Percentiles rank a stretch among this genome's conserved stretches.
These are phyloP conservation scores for Oryza meyeriana DNA, from an alignment of 176 grass and related monocot species.

Conservation along the genomic window DNA sequence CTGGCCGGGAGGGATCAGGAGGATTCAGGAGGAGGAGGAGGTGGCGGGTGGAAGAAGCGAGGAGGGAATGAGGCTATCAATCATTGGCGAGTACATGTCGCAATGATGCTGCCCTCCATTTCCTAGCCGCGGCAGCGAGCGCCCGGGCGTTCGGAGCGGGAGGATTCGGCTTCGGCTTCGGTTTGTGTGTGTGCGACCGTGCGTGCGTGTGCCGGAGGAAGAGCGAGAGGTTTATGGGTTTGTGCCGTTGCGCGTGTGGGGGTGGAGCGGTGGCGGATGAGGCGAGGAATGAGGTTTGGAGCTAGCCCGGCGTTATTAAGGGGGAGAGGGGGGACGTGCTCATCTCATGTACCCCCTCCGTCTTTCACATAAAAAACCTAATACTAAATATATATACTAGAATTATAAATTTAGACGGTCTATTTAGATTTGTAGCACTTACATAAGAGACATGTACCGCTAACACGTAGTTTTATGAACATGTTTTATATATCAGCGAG, in stretches of 20 bases:
- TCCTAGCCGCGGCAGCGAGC: not conserved
- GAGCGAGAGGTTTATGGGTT: not conserved
- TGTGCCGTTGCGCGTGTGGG: not conserved
- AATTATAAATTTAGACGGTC: too few species aligned
- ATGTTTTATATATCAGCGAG: too few species aligned
- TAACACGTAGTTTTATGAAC: too few species aligned
- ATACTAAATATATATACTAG: too few species aligned
- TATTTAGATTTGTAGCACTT: too few species aligned
- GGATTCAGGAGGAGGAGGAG: not conserved
- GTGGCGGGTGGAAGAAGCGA: conserved; percentile 34
- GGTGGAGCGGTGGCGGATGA: conserved; percentile 31
- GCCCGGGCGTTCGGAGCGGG: conserved; percentile 47
- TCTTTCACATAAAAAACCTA: too few species aligned
- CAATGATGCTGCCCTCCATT: conserved; percentile 80
- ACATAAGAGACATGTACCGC: too few species aligned
- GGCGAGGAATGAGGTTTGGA: conserved; percentile 3
- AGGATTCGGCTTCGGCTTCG: too few species aligned
- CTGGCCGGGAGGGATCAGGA: not conserved
- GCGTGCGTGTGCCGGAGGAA: not conserved
- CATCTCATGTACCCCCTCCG: too few species aligned
- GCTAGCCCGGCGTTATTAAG: not conserved
- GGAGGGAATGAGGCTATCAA: conserved; percentile 58
- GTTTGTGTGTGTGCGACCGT: conserved; percentile 29
- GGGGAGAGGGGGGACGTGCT: too few species aligned
- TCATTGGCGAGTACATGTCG: conserved; percentile 76